Evolutionary conservation across 2,329 filamentous ascomycete genomes (phyloP), one percentile per base, ranked within the genome.

Genomic region (Fusarium nodosum): DNA sequence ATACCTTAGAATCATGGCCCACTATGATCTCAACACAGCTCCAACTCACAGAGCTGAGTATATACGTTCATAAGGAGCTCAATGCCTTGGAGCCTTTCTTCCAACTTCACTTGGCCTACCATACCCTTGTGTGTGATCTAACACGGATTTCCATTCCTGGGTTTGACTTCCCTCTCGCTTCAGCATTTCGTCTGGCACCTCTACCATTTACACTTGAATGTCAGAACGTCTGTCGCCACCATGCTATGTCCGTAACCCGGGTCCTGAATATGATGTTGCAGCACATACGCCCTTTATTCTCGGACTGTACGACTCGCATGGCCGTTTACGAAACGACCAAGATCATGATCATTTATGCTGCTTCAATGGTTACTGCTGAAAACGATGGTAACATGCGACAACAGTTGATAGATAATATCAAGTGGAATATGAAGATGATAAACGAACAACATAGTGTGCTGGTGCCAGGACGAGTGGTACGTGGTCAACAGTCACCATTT

Each of bases 91-190:
- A 55, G 1, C 36, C 57, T 1, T 30, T 66, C 4, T 66, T 66
- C 15, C 54, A 30, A 15, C 56, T 66, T 1, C 62, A 68, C 5
- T 18, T 52, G 2, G 26, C 11, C 10, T 66, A 66, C 2, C 39
- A 66, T 5, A 56, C 45, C 4, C 38, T 47, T 24, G 39, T 55
- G 4, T 66, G 51, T 20, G 64, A 66, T 13, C 57, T 68, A 4
- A 66, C 57, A 0, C 18, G 57, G 4, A 54, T 66, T 28, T 68
- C 62, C 2, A 41, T 68, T 12, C 16, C 44, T 0, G 62, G 62
- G 0, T 68, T 68, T 15, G 44, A 12, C 10, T 68, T 68, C 9
- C 64, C 64, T 0, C 30, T 66, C 1, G 57, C 62, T 3, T 20
- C 11, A 5, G 53, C 53, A 12, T 62, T 66, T 2, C 57, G 20